Evolutionary conservation across 495 filamentous ascomycete species (phyloP).

Genomic region (Evernia prunastri): DNA sequence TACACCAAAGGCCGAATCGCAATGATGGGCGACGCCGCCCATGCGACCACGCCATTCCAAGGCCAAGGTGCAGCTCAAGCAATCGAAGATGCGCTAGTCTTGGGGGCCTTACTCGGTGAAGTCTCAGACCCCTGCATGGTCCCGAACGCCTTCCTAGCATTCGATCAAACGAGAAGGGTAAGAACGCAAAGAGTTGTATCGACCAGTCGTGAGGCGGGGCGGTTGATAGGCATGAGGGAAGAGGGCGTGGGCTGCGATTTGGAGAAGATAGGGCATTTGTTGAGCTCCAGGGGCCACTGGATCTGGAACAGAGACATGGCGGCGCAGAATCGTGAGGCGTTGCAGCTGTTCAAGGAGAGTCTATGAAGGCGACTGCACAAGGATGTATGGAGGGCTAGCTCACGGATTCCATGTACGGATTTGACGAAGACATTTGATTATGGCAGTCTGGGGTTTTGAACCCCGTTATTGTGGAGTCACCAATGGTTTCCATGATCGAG

Average conservation of each 20-base stretch:
- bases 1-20: slow-evolving; percentile 32
- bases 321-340: slow-evolving; percentile 3
- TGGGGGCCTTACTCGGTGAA: slow-evolving; percentile 27
- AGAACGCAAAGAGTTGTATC: slow-evolving; percentile 20
- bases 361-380: not conserved
- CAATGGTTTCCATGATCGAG: too few species aligned
- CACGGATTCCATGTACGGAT: too few species aligned
- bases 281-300: slow-evolving; percentile 11
- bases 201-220: slow-evolving; percentile 14
- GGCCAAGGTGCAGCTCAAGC: slow-evolving; percentile 36
- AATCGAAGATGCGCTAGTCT: slow-evolving; percentile 34
- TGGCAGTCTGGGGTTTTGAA: too few species aligned
- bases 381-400: too few species aligned
- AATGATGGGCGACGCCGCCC: slow-evolving; percentile 41
- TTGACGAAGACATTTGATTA: too few species aligned
- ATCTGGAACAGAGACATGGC: slow-evolving; percentile 9
- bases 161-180: slow-evolving; percentile 25
- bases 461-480: too few species aligned
- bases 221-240: slow-evolving; percentile 7
- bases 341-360: not conserved
- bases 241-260: slow-evolving; percentile 11
- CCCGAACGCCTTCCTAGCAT: slow-evolving; percentile 10
- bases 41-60: slow-evolving; percentile 37
- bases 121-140: not conserved
- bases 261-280: slow-evolving; percentile 10